Evolutionary conservation across 2,329 filamentous ascomycete genomes (phyloP).

Genomic region (Nigrograna mackinnonii): DNA sequence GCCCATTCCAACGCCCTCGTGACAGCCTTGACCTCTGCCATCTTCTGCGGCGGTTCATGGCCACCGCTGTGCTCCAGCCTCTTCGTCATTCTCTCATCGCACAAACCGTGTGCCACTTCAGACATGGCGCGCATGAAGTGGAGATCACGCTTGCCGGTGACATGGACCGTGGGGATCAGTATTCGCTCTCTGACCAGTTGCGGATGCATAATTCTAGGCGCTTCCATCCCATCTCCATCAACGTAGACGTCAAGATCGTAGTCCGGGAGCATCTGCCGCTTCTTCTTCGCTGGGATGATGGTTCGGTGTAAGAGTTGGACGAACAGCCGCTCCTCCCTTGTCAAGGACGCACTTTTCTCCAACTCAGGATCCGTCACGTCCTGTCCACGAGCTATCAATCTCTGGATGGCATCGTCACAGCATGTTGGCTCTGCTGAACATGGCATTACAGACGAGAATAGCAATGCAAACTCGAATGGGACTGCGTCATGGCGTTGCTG

Average conservation of each 20-base stretch:
- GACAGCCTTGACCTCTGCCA: slow-evolving; percentile 4
- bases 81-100: slow-evolving; percentile 5
- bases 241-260: slow-evolving; percentile 6
- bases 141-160: slow-evolving; percentile 12
- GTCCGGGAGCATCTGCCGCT: slow-evolving; percentile 1
- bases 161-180: slow-evolving; percentile 18
- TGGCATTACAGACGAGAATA: slow-evolving; percentile 4
- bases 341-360: neutral
- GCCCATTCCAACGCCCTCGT: slow-evolving; percentile 6
- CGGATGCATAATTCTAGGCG: slow-evolving; percentile 11
- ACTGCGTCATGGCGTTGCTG: neutral
- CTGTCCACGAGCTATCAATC: slow-evolving; percentile 1
- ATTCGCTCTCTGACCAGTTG: slow-evolving; percentile 8
- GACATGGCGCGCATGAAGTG: slow-evolving; percentile 10
- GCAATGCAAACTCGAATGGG: slow-evolving; percentile 4
- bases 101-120: slow-evolving; percentile 6
- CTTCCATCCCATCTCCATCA: neutral
- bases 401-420: slow-evolving; percentile 1
- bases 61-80: slow-evolving; percentile 3
- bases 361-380: slow-evolving; percentile 1
- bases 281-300: slow-evolving; percentile 2
- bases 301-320: slow-evolving; percentile 1
- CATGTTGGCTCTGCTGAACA: slow-evolving; percentile 2
- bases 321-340: slow-evolving; percentile 3
- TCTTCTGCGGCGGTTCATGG: slow-evolving; percentile 6